Conservation (phyloP, 1,284 basidiomycete genomes). For the Cerioporus squamosus region DNA sequence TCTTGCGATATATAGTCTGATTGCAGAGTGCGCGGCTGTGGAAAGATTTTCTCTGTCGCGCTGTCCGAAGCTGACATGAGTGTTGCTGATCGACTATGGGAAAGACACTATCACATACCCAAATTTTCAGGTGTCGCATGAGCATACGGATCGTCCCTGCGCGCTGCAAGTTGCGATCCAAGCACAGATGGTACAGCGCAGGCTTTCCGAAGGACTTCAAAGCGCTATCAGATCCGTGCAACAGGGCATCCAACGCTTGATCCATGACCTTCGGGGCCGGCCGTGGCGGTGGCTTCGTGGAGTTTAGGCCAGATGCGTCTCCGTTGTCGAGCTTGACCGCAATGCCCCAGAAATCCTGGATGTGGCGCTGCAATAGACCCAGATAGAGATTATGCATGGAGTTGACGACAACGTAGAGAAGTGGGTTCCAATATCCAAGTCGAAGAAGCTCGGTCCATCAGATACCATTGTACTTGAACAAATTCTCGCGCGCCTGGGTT, state of each 20-base stretch:
- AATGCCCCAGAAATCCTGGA: not conserved
- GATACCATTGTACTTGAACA: constrained; percentile 29
- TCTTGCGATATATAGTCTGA: no score
- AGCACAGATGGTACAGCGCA: constrained; percentile 16
- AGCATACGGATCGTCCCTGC: no score
- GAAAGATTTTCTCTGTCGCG: no score
- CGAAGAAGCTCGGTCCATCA: constrained; percentile 35
- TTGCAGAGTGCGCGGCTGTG: no score
- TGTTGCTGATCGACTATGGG: no score
- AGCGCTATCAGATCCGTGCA: no score
- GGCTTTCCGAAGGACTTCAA: no score
- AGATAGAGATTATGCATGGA: constrained; percentile 40
- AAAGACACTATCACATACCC: no score
- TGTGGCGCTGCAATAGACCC: constrained; percentile 13
- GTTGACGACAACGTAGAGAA: constrained; percentile 35
- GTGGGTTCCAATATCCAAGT: constrained; percentile 36
- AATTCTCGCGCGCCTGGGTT: constrained; percentile 15
- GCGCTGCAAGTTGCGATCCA: constrained; percentile 1
- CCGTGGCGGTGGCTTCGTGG: not conserved
- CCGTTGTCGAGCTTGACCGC: not conserved
- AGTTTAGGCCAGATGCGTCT: not conserved
- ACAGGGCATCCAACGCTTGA: not conserved
- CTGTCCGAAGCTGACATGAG: no score
- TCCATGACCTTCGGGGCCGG: not conserved
- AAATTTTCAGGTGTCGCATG: no score